Percentiles rank a stretch among this genome's conserved stretches.
These are phyloP conservation scores for Lentinula raphanica DNA, from an alignment of 768 basidiomycete species.

Conservation along the genomic window DNA sequence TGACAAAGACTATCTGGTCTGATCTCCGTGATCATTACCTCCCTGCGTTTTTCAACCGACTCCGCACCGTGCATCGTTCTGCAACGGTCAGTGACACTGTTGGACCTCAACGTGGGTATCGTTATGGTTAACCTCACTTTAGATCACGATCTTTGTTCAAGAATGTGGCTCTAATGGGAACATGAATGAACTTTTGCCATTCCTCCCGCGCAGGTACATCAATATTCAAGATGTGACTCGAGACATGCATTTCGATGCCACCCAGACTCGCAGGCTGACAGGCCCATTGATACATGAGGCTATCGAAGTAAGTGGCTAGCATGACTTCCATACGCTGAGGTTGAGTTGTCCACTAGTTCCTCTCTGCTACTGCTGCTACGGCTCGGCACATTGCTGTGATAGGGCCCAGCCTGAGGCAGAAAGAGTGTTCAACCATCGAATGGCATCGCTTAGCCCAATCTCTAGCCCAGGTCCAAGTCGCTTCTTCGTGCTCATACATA, in stretches of 20 bases:
- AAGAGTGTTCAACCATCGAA: constrained; percentile 13
- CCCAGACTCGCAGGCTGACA: background rate
- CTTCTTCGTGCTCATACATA: constrained; percentile 7
- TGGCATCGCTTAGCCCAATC: constrained; percentile 33
- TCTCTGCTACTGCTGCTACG: constrained; percentile 13
- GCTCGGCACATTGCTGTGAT: constrained; percentile 52
- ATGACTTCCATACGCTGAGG: background rate
- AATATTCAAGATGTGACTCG: background rate
- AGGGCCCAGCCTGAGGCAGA: constrained; percentile 38
- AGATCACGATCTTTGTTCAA: constrained; percentile 3
- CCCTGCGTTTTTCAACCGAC: background rate
- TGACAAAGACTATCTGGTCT: background rate
- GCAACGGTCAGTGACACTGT: background rate
- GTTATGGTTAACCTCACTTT: background rate
- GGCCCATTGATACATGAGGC: background rate
- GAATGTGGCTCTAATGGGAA: background rate
- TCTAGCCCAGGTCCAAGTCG: constrained; percentile 39
- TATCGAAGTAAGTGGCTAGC: background rate
- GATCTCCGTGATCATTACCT: constrained; percentile 7
- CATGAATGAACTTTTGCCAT: background rate
- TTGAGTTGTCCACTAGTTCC: background rate
- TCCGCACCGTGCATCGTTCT: background rate
- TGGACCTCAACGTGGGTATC: background rate
- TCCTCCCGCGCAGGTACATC: background rate
- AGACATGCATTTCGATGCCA: background rate